Evolutionary conservation across 306 rosid genomes (phyloP), one percentile per base, ranked within the genome.

Genomic region (Trifolium subterraneum): DNA sequence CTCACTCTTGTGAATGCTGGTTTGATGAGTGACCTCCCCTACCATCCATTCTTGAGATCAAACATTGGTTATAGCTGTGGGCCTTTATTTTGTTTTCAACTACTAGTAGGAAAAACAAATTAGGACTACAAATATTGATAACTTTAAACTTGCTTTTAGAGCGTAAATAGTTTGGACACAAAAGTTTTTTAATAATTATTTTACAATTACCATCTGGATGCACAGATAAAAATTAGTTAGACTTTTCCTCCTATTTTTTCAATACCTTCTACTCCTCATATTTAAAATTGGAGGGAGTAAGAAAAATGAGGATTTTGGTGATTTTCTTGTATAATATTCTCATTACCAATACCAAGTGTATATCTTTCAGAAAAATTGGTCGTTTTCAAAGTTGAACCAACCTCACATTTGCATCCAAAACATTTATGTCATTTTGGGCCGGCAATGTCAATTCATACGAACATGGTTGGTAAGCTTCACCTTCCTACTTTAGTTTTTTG

Each of bases 381-480:
- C 81, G 5, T 54, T 81, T 70, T 81, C 79, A 76, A 25, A 25
- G n/a, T 52, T 52, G 67, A 71, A 78, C 74, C 71, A 78, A 68
- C 78, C 55, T 41, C 41, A 9, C 45, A 39, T 52, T 7, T 7
- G 35, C 44, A 78, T 51, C 70, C 64, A 42, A 42, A 47, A 50
- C 48, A 64, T 15, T 74, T 75, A 66, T 65, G 79, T 71, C 73
- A 71, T 71, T 71, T 54, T 39, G 78, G 56, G 79, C 67, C 71
- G 54, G 75, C 77, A 66, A 74, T 60, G 67, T 75, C 59, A 78
- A 70, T 60, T 59, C 27, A 68, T 50, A 19, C 42, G 23, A 76
- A 58, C 85, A 50, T 51, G 81, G 81, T 84, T 74, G 85, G 81
- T 74, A 78, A 54, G 81, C 75, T 74, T 74, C 79, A 74, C 77